Evolutionary conservation across 2,329 filamentous ascomycete species (phyloP).

Genomic region (Ramularia collo-cygni): DNA sequence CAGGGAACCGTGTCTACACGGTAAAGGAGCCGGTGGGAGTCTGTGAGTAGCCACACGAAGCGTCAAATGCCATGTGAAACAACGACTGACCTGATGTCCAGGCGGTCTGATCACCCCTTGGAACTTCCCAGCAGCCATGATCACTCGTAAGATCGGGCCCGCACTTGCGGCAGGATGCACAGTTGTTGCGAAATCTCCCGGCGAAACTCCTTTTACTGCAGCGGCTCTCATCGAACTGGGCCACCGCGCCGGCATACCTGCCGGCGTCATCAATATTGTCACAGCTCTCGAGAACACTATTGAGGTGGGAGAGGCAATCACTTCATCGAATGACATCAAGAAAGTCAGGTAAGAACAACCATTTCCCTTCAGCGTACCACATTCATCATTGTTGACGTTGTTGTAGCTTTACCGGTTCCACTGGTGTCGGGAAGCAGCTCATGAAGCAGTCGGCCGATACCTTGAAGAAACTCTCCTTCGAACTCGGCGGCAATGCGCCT

Average conservation of each 20-base stretch:
- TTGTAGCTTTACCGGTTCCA: conserved; percentile 70
- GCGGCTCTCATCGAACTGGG: conserved; percentile 83
- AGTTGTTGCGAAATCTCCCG: conserved; percentile 83
- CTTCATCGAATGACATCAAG: conserved; percentile 66
- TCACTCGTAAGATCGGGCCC: conserved; percentile 47
- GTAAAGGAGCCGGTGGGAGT: conserved; percentile 80
- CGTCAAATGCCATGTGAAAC: no score
- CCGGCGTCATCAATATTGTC: conserved; percentile 84
- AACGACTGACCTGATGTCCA: no score
- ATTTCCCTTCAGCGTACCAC: not conserved
- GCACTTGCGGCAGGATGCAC: conserved; percentile 86
- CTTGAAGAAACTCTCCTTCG: conserved; percentile 79
- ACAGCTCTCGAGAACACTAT: conserved; percentile 73
- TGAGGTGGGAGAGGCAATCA: conserved; percentile 69
- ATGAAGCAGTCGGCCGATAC: conserved; percentile 86
- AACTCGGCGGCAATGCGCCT: conserved; percentile 89
- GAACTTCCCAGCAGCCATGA: conserved; percentile 61
- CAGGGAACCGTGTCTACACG: conserved; percentile 69
- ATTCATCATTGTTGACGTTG: conserved; percentile 29
- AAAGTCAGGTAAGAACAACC: conserved; percentile 55
- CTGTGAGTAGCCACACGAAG: conserved; percentile 40
- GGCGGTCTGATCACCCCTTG: conserved; percentile 39
- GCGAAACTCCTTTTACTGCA: conserved; percentile 86
- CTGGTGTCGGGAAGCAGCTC: conserved; percentile 62
- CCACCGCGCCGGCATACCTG: conserved; percentile 78